Conservation (phyloP, 192 early-diverging fungal species). For the Linnemannia schmuckeri region DNA sequence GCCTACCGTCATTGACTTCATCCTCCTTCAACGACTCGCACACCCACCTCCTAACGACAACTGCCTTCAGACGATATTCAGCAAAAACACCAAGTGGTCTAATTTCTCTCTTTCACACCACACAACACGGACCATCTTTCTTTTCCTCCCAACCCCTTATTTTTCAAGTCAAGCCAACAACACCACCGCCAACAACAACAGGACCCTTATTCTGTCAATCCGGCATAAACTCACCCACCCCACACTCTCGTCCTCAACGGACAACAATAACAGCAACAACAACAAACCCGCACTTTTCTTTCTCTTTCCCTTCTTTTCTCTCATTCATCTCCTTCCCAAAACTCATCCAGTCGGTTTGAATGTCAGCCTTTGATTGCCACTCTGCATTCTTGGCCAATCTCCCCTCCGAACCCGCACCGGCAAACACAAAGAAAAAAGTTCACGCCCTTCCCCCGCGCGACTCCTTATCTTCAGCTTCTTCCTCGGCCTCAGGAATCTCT, state of each 20-base stretch:
- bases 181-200: not conserved
- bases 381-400: slow-evolving; percentile 51
- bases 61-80: not conserved
- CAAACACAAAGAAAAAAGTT: slow-evolving; percentile 23
- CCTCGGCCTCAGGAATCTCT: not conserved
- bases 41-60: not conserved
- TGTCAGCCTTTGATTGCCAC: slow-evolving; percentile 52
- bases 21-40: not conserved
- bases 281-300: not conserved
- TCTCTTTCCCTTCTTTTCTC: not conserved
- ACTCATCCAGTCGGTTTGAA: slow-evolving; percentile 12
- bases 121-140: not conserved
- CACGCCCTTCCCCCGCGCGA: slow-evolving; percentile 20
- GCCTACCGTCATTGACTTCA: not conserved
- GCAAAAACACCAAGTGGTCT: not conserved
- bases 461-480: not conserved
- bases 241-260: not conserved
- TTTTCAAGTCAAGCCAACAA: not conserved
- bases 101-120: slow-evolving; percentile 2
- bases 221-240: not conserved
- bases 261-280: not conserved
- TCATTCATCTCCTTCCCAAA: not conserved
- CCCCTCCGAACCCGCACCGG: slow-evolving; percentile 36
- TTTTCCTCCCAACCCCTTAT: not conserved
- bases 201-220: not conserved